These are phyloP conservation scores for Penicillium concentricum DNA, from an alignment of 2,329 filamentous ascomycete species.

Conservation along the genomic window DNA sequence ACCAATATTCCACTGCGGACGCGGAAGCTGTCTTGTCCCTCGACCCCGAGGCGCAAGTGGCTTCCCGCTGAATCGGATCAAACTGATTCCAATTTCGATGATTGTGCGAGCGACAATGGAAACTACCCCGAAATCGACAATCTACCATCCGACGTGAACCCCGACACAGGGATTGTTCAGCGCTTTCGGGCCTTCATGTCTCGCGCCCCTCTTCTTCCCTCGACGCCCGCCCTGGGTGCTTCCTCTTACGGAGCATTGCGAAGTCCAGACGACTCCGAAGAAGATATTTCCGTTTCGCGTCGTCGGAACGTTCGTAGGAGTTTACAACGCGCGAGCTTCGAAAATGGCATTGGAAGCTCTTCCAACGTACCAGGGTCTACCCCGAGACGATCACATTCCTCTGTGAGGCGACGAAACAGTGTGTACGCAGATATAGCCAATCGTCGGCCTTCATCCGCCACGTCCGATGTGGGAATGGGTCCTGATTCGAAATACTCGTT, in stretches of 20 bases:
- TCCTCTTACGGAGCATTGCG: constrained; percentile 62
- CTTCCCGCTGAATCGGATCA: constrained; percentile 23
- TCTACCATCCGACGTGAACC: constrained; percentile 3
- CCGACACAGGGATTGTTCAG: constrained; percentile 12
- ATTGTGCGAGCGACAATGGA: constrained; percentile 11
- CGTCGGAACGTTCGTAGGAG: neutral
- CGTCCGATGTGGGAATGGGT: constrained; percentile 34
- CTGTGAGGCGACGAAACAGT: constrained; percentile 16
- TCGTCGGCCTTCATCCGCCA: constrained; percentile 29
- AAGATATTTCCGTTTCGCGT: constrained; percentile 24
- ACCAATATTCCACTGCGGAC: constrained; percentile 22
- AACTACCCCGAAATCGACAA: constrained; percentile 1
- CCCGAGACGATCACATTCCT: constrained; percentile 17
- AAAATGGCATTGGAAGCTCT: constrained; percentile 15
- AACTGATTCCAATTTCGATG: constrained; percentile 7
- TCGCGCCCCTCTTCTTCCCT: constrained; percentile 57
- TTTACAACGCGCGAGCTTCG: constrained; percentile 10
- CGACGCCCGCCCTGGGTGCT: constrained; percentile 60
- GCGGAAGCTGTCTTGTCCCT: constrained; percentile 25
- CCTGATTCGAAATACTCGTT: constrained; percentile 34
- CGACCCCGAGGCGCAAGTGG: constrained; percentile 20
- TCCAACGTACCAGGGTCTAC: constrained; percentile 10
- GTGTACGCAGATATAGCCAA: constrained; percentile 12
- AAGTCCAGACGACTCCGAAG: constrained; percentile 29
- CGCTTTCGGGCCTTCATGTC: constrained; percentile 42